Base-by-base conservation (phyloP, 139 green algal species). In the Asterochloris sp. region DNA sequence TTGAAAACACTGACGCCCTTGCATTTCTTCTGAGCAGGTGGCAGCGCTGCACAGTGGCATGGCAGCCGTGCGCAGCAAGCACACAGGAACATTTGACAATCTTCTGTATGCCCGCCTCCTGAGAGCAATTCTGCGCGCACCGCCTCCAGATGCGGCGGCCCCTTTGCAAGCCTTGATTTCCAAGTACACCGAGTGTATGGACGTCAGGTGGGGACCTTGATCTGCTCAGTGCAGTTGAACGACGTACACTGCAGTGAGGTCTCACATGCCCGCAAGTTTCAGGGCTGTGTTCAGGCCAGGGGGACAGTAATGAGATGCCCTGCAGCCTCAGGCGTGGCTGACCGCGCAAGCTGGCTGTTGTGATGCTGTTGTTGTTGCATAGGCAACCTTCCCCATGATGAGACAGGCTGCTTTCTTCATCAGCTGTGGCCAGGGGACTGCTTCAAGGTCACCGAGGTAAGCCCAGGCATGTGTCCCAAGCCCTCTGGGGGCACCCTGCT, bases 1-100 rank as follows among this genome's bases (percentile, higher is more conserved):
- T 78, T 54, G n/a, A 63, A 80, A 61, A 80, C 54, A 16, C 64
- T 62, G 64, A 27, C 62, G 0, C 13, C 62, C 10, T 76, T 26
- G 38, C 38, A 62, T 76, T 27, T 71, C 26, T 60, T 13, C 27
- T 24, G 54, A 11, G 21, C 84, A 93, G 91, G 80, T 90, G 61
- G 78, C 85, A 10, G 87, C 89, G 12, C 62, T 91, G 24, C 38
- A 84, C 54, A 85, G 87, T 13, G 23, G 94, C 38, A 92, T 96
- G 91, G 91, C 94, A 80, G 82, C 86, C 14, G 88, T 92, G 74
- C 71, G 88, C 10, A 84, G 75, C 54, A 86, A 92, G 75, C 24
- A 23, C 26, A 62, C 81, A 1, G 88, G 87, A 29, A 69, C 63
- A 9, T 93, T 94, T 77, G 27, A 83, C 0, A 82, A 83, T 29